Evolutionary conservation across 2,329 filamentous ascomycete genomes (phyloP).

Genomic region (Juglanconis juglandina): DNA sequence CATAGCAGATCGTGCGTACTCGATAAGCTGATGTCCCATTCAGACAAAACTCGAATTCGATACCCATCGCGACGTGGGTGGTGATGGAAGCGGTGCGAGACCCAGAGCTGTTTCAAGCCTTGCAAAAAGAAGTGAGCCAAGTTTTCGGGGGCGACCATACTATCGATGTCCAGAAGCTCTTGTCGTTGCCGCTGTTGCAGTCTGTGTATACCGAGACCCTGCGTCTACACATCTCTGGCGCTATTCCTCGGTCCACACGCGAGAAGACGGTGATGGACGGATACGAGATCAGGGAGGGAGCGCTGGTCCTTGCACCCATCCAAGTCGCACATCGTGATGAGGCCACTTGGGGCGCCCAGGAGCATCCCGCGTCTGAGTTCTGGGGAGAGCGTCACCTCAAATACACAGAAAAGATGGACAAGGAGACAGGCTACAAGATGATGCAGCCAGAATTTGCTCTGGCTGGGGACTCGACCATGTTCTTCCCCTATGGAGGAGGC

Average conservation of each 20-base stretch:
- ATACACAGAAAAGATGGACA: neutral
- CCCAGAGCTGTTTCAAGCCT: conserved; percentile 2
- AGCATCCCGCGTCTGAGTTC: conserved; percentile 15
- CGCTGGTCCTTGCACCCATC: conserved; percentile 23
- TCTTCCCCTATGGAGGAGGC: conserved; percentile 29
- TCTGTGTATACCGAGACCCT: conserved; percentile 27
- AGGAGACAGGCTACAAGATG: neutral
- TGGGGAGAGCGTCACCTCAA: conserved; percentile 17
- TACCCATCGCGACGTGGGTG: conserved; percentile 19
- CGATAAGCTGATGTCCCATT: neutral
- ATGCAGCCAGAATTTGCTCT: conserved; percentile 4
- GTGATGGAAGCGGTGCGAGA: conserved; percentile 19
- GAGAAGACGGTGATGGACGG: conserved; percentile 19
- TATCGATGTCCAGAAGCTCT: conserved; percentile 21
- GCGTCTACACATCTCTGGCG: conserved; percentile 25
- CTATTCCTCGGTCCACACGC: conserved; percentile 23
- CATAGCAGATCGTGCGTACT: neutral
- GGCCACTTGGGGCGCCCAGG: conserved; percentile 9
- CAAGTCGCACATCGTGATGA: conserved; percentile 23
- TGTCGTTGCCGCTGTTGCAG: conserved; percentile 24
- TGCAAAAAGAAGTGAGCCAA: conserved; percentile 11
- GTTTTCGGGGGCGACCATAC: neutral
- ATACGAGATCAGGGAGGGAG: conserved; percentile 18
- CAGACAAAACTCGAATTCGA: conserved; percentile 19
- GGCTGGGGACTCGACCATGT: neutral